Evolutionary conservation across 805 yeast genomes (phyloP).

Genomic region (Ogataea polymorpha): DNA sequence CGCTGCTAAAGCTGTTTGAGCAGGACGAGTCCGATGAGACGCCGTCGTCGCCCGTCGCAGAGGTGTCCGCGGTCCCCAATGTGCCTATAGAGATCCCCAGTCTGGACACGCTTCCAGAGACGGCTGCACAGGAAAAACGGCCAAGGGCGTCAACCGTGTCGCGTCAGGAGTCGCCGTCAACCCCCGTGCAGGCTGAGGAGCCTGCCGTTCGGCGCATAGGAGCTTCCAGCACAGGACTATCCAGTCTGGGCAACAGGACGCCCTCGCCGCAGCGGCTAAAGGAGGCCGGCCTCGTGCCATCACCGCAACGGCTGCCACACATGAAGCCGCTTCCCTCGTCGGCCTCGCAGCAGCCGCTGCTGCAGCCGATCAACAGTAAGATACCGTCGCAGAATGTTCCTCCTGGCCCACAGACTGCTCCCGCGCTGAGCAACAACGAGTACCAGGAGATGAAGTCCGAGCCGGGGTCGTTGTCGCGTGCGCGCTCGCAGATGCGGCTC

Average conservation of each 20-base stretch:
- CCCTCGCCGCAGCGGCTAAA: constrained; percentile 45
- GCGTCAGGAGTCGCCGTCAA: constrained; percentile 36
- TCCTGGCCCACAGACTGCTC: constrained; percentile 32
- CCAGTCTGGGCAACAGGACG: constrained; percentile 38
- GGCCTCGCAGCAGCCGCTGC: constrained; percentile 41
- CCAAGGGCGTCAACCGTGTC: constrained; percentile 42
- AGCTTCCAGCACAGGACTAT: constrained; percentile 39
- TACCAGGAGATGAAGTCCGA: constrained; percentile 14
- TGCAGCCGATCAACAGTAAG: constrained; percentile 55
- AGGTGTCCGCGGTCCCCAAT: constrained; percentile 1
- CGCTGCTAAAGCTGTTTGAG: constrained; percentile 68
- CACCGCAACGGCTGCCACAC: constrained; percentile 37
- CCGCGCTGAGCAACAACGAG: constrained; percentile 17
- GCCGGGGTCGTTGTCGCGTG: constrained; percentile 28
- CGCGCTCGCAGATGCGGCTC: constrained; percentile 55
- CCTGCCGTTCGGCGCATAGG: constrained; percentile 32
- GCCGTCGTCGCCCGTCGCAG: neutral
- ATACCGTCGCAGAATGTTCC: constrained; percentile 9
- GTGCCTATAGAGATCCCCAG: constrained; percentile 13
- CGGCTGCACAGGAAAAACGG: constrained; percentile 14
- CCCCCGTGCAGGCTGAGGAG: constrained; percentile 18
- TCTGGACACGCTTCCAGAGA: constrained; percentile 2
- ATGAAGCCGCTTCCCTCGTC: constrained; percentile 49
- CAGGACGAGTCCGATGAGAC: constrained; percentile 37
- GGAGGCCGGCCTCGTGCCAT: constrained; percentile 18